These are phyloP conservation scores for Cyclotella atomus DNA, from an alignment of 108 stramenopile species.

Conservation along the genomic window DNA sequence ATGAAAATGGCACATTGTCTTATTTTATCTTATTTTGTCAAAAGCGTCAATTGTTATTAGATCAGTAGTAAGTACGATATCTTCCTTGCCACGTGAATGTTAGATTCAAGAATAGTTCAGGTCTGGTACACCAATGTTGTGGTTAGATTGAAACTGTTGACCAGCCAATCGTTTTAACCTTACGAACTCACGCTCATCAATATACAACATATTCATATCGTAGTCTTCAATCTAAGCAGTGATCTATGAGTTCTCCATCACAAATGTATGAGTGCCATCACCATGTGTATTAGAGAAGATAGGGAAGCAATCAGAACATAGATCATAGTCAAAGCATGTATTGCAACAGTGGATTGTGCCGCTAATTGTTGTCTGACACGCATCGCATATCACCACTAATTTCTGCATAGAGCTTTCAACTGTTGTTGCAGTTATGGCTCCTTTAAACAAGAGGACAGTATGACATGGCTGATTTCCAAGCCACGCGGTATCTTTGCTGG, in stretches of 20 bases:
- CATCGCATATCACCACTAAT: conserved; percentile 81
- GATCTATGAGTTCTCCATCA: conserved; percentile 9
- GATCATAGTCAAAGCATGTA: conserved; percentile 86
- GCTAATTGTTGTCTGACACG: conserved; percentile 57
- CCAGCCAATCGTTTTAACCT: no score
- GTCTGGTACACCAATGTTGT: no score
- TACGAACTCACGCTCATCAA: neutral
- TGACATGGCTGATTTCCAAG: conserved; percentile 63
- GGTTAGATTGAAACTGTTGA: no score
- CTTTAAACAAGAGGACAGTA: conserved; percentile 77
- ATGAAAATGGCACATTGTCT: no score
- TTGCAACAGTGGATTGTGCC: conserved; percentile 66
- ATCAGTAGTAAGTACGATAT: no score
- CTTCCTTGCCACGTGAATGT: no score
- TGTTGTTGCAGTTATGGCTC: conserved; percentile 45
- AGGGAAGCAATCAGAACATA: conserved; percentile 76
- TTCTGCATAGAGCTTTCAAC: conserved; percentile 40
- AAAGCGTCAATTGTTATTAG: no score
- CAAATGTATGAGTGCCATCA: conserved; percentile 54
- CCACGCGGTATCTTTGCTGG: conserved; percentile 2
- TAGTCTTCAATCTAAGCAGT: neutral
- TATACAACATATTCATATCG: neutral
- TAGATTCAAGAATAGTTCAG: no score
- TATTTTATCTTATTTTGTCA: no score
- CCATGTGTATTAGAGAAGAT: conserved; percentile 47